Evolutionary conservation across 495 filamentous ascomycete species (phyloP), one percentile per base, ranked within the genome.

Genomic region (Parathielavia appendiculata): DNA sequence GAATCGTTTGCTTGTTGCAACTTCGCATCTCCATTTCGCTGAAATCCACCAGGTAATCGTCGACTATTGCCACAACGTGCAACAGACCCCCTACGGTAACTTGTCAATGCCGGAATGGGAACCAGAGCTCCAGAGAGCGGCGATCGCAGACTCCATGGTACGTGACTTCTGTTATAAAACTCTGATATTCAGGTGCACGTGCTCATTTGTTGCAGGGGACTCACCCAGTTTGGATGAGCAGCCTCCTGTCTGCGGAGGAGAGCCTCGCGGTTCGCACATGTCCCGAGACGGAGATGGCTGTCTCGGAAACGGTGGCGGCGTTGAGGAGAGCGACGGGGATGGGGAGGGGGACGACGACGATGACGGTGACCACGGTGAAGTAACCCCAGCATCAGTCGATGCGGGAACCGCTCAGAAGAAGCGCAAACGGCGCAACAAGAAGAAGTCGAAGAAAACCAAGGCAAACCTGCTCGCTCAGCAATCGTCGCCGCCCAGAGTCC

Each of bases 401-500:
- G 73, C 68, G 10, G 73, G 71, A 30, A 19, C 43, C 23, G 41
- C 34, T 1, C 45, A 79, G 78, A 81, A 82, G 71, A 91, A 91
- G 75, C 89, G 88, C 74, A 91, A 86, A 78, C 89, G 89, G 78
- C 89, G 87, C 77, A 89, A 47, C 38, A 57, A 44, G 55, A 57
- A 57, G 26, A 46, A 56, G 43, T 47, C 53, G n/a, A 58, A 84
- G 79, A 86, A 82, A 73, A 86, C 85, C 81, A 86, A 87, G 76
- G 17, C 49, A 13, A 71, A 68, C 13, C 80, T 84, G 19, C 86
- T 86, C 26, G 8, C 9, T 14, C 76, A 82, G 53, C 91, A 96
- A 73, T 86, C 87, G 23, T 77, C 80, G 30, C 91, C 91, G 17
- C 90, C 91, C 0, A 80, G 88, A 30, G 85, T 95, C n/a, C 78